Evolutionary conservation across 106 monocot genomes (phyloP), one percentile per base, ranked within the genome.

Genomic region (Chionographis japonica): DNA sequence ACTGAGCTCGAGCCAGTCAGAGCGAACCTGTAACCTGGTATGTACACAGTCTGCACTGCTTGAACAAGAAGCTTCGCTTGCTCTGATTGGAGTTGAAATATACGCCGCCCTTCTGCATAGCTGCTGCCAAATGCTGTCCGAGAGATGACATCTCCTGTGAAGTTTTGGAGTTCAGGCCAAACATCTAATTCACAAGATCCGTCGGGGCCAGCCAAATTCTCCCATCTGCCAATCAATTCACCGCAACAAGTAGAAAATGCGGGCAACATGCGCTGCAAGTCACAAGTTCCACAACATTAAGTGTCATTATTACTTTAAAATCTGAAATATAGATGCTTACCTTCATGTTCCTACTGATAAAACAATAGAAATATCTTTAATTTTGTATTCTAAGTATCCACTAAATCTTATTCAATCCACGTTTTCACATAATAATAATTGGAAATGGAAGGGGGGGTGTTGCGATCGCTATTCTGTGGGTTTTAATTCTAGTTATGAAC

Each of bases 131-230:
- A 85, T 11, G 77, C 81, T 13, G 77, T 58, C 40, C 85, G 66
- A 4, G 92, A 88, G 19, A 88, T 88, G 66, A 88, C 87, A 73
- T 88, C 92, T 73, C 73, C 75, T 15, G 88, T 73, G 59, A 88
- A 72, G 12, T 78, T 83, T 54, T 85, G 79, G 11, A 92, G 50
- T 56, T 88, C 92, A 18, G 82, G 69, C 69, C 74, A 88, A 12
- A 92, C 67, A 60, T 88, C 68, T 53, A 85, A 37, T 41, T 83
- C 87, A 51, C 11, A 62, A 14, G 42, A 70, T n/a, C 65, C 72
- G 8, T 72, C 10, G 8, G 64, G 35, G 51, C 43, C 72, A 55
- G 56, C 9, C 50, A 70, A 67, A 2, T 19, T 63, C 53, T 69
- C 64, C 74, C 79, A 80, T 64, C 58, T 69, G 12, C 8, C 57